Base-by-base conservation (phyloP, 345 rosid genomes). In the Eutrema heterophyllum region DNA sequence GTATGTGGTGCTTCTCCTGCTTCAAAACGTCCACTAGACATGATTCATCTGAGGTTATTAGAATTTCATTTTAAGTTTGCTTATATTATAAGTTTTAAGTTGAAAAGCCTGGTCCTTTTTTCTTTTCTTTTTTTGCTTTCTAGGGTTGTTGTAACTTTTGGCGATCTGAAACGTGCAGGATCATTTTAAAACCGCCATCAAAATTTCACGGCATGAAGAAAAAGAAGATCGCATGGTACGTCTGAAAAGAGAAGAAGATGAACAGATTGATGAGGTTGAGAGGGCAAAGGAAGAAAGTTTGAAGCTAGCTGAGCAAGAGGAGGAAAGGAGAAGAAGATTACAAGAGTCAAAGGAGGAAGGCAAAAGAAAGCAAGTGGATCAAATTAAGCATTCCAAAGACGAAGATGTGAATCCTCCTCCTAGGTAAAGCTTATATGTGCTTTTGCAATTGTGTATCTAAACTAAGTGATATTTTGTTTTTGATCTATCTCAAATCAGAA, bases 301-400 rank as follows among this genome's bases (percentile, higher is more conserved):
- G 61, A 15, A 14, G 39, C 5, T 0, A 18, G 48, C 38, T 45
- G 5, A 41, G 61, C 0, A 63, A 13, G 36, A 18, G 3, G 21
- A 61, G 21, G 49, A 5, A 71, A 18, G 40, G 40, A 48, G 51
- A 40, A 48, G 51, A 40, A 43, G 43, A 27, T 7, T 15, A 71
- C 50, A 60, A 49, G 39, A 60, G 50, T 60, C 67, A 30, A 14
- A 61, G 61, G 68, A 61, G 51, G 10, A 51, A 71, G 68, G 44
- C 57, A 40, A 30, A 62, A 44, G 80, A 78, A 38, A 79, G 76
- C 69, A 72, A 78, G 55, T 85, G 70, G 90, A 43, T 54, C 40
- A 38, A 6, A 4, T 9, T 5, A 36, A 45, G 14, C 6, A 1
- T 45, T 24, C 66, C 59, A 55, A 73, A 52, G 76, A 55, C 46